Percentiles rank a stretch among this genome's conserved stretches.
phyloP scores from a whole-genome alignment of 495 filamentous ascomycete genomes.

The Hypoxylon cercidicola region DNA sequence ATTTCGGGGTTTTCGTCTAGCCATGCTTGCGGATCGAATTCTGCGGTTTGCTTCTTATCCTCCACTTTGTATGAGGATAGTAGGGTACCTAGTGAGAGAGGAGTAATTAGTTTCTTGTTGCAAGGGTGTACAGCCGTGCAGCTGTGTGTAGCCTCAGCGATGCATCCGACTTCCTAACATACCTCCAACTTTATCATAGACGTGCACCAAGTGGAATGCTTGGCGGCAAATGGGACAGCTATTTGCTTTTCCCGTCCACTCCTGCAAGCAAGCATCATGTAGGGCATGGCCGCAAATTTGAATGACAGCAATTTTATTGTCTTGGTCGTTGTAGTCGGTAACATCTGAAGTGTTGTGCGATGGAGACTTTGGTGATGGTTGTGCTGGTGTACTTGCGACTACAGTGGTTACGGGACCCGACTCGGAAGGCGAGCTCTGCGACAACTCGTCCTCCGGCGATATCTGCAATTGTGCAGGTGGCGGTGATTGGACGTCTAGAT shows the following conservation, averaged over 20 bases:
- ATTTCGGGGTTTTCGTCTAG: slow-evolving; percentile 78
- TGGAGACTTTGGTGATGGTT: slow-evolving; percentile 47
- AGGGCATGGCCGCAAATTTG: slow-evolving; percentile 84
- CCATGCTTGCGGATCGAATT: slow-evolving; percentile 84
- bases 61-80: slow-evolving; percentile 86
- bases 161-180: slow-evolving; percentile 58
- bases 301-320: slow-evolving; percentile 60
- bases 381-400: slow-evolving; percentile 42
- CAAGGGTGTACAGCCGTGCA: slow-evolving; percentile 11
- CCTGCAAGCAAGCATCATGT: slow-evolving; percentile 89
- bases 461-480: slow-evolving; percentile 37
- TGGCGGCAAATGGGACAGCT: slow-evolving; percentile 97
- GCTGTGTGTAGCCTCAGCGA: slow-evolving; percentile 9
- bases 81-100: slow-evolving; percentile 66
- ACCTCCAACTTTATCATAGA: slow-evolving; percentile 82
- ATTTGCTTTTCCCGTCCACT: slow-evolving; percentile 96
- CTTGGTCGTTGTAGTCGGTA: slow-evolving; percentile 36
- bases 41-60: slow-evolving; percentile 88
- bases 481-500: slow-evolving; percentile 68
- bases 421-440: slow-evolving; percentile 18
- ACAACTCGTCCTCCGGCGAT: slow-evolving; percentile 19
- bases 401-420: slow-evolving; percentile 22
- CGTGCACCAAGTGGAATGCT: slow-evolving; percentile 87
- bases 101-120: slow-evolving; percentile 33
- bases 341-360: slow-evolving; percentile 49